Evolutionary conservation across 352 stramenopile genomes (phyloP).

Genomic region (Chloridella minuta): DNA sequence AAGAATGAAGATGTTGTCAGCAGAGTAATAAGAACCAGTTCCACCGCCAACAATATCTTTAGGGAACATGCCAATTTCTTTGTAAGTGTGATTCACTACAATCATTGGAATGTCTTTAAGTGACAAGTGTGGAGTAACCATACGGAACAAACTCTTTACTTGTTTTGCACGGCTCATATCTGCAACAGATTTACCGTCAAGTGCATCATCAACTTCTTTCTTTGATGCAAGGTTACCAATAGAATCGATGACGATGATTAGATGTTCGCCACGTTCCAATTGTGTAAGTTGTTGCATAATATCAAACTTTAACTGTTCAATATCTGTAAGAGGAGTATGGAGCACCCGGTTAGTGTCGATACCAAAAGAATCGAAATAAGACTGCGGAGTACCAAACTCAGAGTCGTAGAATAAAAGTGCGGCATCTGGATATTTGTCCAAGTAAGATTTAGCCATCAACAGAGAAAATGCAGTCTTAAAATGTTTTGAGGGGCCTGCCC

Average conservation of each 20-base stretch:
- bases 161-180: not conserved
- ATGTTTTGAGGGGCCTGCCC: too few relatives aligned
- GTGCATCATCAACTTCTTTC: conserved; percentile 11
- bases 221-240: not conserved
- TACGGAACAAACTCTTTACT: not conserved
- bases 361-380: too few relatives aligned
- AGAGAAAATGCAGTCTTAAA: too few relatives aligned
- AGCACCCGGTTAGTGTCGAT: too few relatives aligned
- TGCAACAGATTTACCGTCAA: not conserved
- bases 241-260: not conserved
- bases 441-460: too few relatives aligned
- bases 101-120: not conserved
- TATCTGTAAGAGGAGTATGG: too few relatives aligned
- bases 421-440: too few relatives aligned
- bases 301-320: too few relatives aligned
- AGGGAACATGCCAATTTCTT: not conserved
- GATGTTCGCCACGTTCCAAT: too few relatives aligned
- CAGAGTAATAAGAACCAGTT: not conserved
- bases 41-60: not conserved
- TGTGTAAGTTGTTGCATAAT: too few relatives aligned
- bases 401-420: too few relatives aligned
- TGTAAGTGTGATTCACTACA: not conserved
- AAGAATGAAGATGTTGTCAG: not conserved
- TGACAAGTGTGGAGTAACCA: not conserved
- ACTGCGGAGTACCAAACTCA: too few relatives aligned